phyloP scores from a whole-genome alignment of 441 rosid genomes.

The Monsonia emarginata region DNA sequence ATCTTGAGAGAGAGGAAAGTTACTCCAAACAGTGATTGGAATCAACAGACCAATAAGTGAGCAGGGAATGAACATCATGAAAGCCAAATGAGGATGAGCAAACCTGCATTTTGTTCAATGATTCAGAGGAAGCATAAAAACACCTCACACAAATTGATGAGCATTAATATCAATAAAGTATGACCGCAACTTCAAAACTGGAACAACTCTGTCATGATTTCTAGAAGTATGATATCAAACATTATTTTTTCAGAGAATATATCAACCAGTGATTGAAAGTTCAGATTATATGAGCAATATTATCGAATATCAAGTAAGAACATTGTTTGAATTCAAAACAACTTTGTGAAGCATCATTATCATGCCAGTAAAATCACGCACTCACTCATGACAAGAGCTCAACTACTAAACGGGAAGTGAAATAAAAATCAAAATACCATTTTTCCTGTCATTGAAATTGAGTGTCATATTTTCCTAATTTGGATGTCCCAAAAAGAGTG shows the following conservation, averaged over 20 bases:
- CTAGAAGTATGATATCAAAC: neutral
- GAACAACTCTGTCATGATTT: neutral
- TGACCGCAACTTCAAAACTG: neutral
- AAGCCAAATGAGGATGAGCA: conserved; percentile 80
- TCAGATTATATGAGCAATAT: neutral
- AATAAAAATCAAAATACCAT: neutral
- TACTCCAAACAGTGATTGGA: conserved; percentile 52
- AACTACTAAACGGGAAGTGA: neutral
- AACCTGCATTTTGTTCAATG: conserved; percentile 55
- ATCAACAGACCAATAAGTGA: conserved; percentile 67
- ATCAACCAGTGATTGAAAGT: neutral
- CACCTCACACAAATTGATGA: conserved; percentile 2
- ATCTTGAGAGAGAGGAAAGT: conserved; percentile 54
- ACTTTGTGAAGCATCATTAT: neutral
- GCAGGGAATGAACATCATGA: conserved; percentile 75
- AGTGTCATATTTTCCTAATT: too few relatives aligned
- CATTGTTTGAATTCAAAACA: neutral
- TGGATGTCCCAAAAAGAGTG: too few relatives aligned
- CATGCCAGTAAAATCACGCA: neutral
- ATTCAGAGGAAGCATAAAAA: neutral
- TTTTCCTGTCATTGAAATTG: neutral
- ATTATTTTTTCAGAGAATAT: neutral
- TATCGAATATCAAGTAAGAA: neutral
- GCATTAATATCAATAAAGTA: neutral
- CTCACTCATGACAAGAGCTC: neutral